Conservation (phyloP, 2,329 filamentous ascomycete genomes). For the Colletotrichum sp. region DNA sequence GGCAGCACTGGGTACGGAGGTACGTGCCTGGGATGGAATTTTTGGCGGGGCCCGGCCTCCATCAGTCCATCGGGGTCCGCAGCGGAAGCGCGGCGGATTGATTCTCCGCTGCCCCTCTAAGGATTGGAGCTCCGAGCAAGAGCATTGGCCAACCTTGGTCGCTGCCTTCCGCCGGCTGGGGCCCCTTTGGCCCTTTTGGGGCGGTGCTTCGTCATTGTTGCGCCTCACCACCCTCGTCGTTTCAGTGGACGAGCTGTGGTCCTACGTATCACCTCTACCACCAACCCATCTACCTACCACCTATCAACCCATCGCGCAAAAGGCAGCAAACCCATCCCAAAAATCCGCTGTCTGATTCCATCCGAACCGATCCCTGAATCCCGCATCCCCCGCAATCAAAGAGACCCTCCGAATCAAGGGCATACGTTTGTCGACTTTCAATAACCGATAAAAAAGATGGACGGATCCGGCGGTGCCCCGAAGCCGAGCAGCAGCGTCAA, state of each 20-base stretch:
- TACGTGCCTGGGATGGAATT: constrained; percentile 5
- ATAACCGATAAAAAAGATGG: constrained; percentile 55
- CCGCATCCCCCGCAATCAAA: not conserved
- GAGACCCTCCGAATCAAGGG: not conserved
- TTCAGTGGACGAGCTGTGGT: constrained; percentile 18
- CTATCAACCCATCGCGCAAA: constrained; percentile 10
- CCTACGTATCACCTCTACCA: constrained; percentile 5
- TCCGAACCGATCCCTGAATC: not conserved
- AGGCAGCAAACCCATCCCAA: constrained; percentile 10
- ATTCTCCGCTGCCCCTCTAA: constrained; percentile 7
- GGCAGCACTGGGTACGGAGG: not conserved
- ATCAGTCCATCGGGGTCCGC: not conserved
- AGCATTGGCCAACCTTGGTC: constrained; percentile 18
- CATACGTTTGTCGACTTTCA: constrained; percentile 4
- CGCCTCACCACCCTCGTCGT: constrained; percentile 24
- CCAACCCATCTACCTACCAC: not conserved
- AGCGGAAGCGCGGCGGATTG: constrained; percentile 8
- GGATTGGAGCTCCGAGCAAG: constrained; percentile 3
- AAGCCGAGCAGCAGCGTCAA: constrained; percentile 99
- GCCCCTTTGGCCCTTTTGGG: not conserved
- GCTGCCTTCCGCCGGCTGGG: not conserved
- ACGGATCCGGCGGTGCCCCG: constrained; percentile 71
- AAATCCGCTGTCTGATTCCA: not conserved
- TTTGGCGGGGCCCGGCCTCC: constrained; percentile 22
- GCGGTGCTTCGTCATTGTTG: constrained; percentile 31